Evolutionary conservation across 2,329 filamentous ascomycete genomes (phyloP).

Genomic region (Talaromyces sp.): DNA sequence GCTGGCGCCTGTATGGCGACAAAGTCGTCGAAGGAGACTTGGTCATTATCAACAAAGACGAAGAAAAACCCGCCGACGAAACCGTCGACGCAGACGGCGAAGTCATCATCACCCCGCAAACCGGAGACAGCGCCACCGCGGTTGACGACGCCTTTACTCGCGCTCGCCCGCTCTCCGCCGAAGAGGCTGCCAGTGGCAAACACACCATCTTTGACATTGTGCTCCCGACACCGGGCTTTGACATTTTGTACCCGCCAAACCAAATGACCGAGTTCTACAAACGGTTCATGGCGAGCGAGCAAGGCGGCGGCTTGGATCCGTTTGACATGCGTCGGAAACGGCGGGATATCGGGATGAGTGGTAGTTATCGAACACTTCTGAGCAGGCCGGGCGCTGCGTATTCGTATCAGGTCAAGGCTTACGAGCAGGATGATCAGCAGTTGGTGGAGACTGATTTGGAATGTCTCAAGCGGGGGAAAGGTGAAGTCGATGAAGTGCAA

Average conservation of each 20-base stretch:
- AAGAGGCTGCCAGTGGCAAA: conserved; percentile 71
- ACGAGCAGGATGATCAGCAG: conserved; percentile 65
- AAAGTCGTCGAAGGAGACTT: conserved; percentile 81
- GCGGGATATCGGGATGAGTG: conserved; percentile 82
- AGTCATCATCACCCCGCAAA: conserved; percentile 58
- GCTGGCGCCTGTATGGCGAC: conserved; percentile 70
- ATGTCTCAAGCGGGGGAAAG: conserved; percentile 45
- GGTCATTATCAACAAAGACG: conserved; percentile 61
- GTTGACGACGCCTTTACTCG: conserved; percentile 58
- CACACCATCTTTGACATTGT: conserved; percentile 86
- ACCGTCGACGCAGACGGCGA: conserved; percentile 58
- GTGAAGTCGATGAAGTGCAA: conserved; percentile 14
- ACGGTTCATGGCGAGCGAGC: conserved; percentile 74
- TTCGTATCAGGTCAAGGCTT: conserved; percentile 64
- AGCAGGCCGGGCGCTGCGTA: conserved; percentile 62
- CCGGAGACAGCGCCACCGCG: conserved; percentile 51
- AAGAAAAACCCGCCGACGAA: conserved; percentile 43
- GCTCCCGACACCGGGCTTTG: conserved; percentile 85
- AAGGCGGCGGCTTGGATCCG: conserved; percentile 75
- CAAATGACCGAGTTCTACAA: conserved; percentile 77
- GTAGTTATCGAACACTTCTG: conserved; percentile 81
- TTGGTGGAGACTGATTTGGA: conserved; percentile 86
- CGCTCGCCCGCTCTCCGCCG: conserved; percentile 67
- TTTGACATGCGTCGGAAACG: conserved; percentile 80
- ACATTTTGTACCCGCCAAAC: conserved; percentile 81